Percentiles rank a stretch among this genome's conserved stretches.
phyloP scores from a whole-genome alignment of 305 asterid species.

The Fraxinus nigra region DNA sequence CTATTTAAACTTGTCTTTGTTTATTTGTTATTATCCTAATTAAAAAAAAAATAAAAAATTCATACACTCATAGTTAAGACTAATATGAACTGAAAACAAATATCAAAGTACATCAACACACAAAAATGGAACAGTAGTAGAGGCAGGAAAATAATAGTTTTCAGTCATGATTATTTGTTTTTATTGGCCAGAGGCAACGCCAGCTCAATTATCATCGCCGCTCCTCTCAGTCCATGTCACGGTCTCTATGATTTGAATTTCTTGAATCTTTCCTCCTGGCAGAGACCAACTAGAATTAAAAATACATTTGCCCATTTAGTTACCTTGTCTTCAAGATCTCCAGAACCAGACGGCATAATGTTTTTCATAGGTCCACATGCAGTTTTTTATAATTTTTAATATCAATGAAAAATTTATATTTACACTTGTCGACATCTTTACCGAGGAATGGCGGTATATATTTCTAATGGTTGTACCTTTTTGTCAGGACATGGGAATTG shows the following conservation, averaged over 20 bases:
- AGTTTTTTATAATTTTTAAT: neutral
- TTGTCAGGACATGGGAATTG: slow-evolving; percentile 84
- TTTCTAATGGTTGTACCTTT: slow-evolving; percentile 18
- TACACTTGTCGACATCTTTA: slow-evolving; percentile 4
- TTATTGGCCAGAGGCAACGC: neutral
- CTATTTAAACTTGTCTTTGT: neutral
- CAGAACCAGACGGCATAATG: neutral
- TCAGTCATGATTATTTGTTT: neutral
- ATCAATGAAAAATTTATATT: neutral
- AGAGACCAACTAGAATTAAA: neutral
- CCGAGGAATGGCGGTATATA: neutral
- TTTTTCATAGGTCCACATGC: slow-evolving; percentile 5
- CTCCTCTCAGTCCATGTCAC: neutral
- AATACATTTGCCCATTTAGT: neutral
- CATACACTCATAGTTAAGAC: neutral
- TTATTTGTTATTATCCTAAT: neutral
- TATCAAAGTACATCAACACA: neutral
- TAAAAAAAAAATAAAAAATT: too few species aligned
- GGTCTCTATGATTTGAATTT: slow-evolving; percentile 11
- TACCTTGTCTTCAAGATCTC: too few species aligned
- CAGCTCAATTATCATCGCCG: neutral
- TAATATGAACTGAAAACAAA: neutral
- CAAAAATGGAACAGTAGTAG: slow-evolving; percentile 6
- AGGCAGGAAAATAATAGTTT: neutral
- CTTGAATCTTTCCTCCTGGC: neutral